Conservation (phyloP, 1,284 basidiomycete genomes). For the Rhodofomes roseus region DNA sequence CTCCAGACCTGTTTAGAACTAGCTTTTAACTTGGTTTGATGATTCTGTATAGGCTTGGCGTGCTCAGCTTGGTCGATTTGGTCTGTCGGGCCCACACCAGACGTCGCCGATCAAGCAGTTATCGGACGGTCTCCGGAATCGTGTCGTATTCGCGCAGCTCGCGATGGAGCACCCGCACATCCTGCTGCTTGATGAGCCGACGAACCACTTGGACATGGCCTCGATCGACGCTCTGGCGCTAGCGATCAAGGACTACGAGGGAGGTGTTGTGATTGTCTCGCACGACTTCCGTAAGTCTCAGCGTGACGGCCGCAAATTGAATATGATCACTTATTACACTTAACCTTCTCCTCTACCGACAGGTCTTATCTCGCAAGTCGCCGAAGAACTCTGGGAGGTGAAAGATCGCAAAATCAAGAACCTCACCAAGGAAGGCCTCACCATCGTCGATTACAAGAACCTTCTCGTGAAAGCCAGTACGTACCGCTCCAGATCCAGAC, state of each 20-base stretch:
- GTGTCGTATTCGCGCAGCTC: conserved; percentile 89
- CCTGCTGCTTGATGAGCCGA: conserved; percentile 84
- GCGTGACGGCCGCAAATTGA: not conserved
- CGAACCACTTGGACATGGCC: conserved; percentile 93
- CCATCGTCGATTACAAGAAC: conserved; percentile 90
- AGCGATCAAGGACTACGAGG: conserved; percentile 96
- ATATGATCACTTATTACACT: not conserved
- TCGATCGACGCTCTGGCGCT: conserved; percentile 93
- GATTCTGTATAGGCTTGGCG: conserved; percentile 74
- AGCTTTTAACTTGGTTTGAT: not conserved
- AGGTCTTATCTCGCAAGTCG: conserved; percentile 92
- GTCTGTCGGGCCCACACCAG: conserved; percentile 92
- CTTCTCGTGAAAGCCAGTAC: conserved; percentile 67
- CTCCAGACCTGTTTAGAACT: conserved; percentile 8
- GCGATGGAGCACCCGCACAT: conserved; percentile 94
- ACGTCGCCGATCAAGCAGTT: conserved; percentile 89
- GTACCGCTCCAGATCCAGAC: conserved; percentile 19
- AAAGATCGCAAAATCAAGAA: conserved; percentile 93
- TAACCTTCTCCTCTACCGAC: conserved; percentile 9
- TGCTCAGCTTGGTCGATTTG: conserved; percentile 92
- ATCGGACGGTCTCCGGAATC: conserved; percentile 95
- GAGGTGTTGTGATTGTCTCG: conserved; percentile 96
- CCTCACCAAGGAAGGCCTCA: conserved; percentile 85
- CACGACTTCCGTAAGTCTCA: conserved; percentile 86
- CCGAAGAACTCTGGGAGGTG: conserved; percentile 98